Evolutionary conservation across 768 basidiomycete genomes (phyloP), one percentile per base, ranked within the genome.

Genomic region (Hysterangium stoloniferum): DNA sequence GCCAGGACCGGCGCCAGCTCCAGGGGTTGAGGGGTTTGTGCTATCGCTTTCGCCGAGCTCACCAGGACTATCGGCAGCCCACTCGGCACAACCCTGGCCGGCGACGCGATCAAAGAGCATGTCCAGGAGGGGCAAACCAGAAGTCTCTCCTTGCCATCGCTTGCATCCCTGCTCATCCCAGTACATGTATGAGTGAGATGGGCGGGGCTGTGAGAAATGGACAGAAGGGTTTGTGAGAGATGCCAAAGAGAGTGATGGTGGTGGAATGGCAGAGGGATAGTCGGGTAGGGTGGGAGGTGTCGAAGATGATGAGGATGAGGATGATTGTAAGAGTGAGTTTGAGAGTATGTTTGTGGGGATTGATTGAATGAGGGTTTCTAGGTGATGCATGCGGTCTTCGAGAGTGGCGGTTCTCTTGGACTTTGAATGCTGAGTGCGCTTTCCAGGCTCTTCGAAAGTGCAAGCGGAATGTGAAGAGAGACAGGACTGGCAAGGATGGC

Each of bases 101-200:
- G 72, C 67, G 56, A 84, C 82, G 31, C 79, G 75, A 61, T 91
- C 89, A 25, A 89, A 78, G 24, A 96, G 71, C 6, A 90, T 68
- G 63, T 94, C 88, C 24, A 94, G 76, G 4, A 95, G 76, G 4
- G 93, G 93, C 0, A 95, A 76, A 22, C 93, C 92, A 3, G 91
- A 94, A 0, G 90, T 90, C 59, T 94, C 91, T 27, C 93, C 92
- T 68, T 91, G 88, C 88, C 88, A 91, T 51, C 88, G 71, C 0
- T 88, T 86, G 61, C 82, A 86, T 2, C 88, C 88, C 62, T 90
- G 86, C 60, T 91, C 87, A 56, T 91, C 88, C 53, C 86, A 80
- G 62, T 91, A 91, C 29, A 91, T 75, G 62, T 91, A 91, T 0
- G 86, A 86, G 1, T 86, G 83, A 0, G 82, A 79, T 66, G 81